phyloP scores from a whole-genome alignment of 139 green algal species.

The Spirogloea muscicola region DNA sequence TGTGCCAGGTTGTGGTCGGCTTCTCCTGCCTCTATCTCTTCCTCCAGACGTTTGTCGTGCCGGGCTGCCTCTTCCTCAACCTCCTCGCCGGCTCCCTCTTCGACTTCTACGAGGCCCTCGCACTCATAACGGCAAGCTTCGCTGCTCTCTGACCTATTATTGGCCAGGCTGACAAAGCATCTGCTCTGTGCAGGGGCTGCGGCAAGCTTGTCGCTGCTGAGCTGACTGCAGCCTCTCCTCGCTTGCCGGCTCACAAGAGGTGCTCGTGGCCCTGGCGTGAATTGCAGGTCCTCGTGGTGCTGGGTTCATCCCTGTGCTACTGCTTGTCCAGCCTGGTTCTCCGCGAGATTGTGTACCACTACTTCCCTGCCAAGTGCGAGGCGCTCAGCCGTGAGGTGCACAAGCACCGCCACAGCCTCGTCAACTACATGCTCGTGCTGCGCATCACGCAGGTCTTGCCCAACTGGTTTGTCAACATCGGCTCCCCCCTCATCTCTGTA shows the following conservation, averaged over 20 bases:
- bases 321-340: constrained; percentile 51
- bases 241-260: no score
- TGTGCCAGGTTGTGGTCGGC: constrained; percentile 2
- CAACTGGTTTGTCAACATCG: constrained; percentile 77
- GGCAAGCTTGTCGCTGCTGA: no score
- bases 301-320: constrained; percentile 33
- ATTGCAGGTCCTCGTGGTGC: constrained; percentile 51
- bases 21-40: constrained; percentile 55
- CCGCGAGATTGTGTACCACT: constrained; percentile 42
- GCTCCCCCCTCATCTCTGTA: constrained; percentile 65
- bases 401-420: constrained; percentile 48
- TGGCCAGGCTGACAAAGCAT: no score
- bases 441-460: constrained; percentile 70
- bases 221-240: no score
- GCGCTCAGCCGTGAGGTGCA: constrained; percentile 52
- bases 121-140: constrained; percentile 23
- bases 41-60: constrained; percentile 73
- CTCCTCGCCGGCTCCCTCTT: constrained; percentile 68
- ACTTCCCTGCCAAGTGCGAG: constrained; percentile 56
- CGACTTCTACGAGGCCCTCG: constrained; percentile 36
- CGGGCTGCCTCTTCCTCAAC: constrained; percentile 66
- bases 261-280: no score
- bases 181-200: no score
- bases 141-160: no score
- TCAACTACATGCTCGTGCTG: constrained; percentile 77